Evolutionary conservation across 2,329 filamentous ascomycete genomes (phyloP), one percentile per base, ranked within the genome.

Genomic region (Aspergillus pseudonomiae): DNA sequence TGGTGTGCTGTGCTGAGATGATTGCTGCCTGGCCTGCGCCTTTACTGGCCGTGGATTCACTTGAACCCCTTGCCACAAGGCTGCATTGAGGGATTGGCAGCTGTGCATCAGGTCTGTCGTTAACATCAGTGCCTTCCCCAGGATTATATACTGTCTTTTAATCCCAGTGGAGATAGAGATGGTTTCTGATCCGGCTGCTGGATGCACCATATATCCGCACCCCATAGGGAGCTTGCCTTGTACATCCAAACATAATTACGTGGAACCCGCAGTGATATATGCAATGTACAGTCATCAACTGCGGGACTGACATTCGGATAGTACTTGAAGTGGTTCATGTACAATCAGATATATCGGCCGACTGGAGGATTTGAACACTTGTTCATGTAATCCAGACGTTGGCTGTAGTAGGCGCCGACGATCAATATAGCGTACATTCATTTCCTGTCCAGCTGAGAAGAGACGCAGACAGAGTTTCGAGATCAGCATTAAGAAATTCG

Each of bases 341-440:
- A 55, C 6, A 26, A 36, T 10, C 14, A 30, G 52, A 56, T 26
- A 60, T 60, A 55, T 54, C 30, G 36, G n/a, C 39, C 32, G 46
- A 50, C n/a, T 16, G 24, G 21, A 30, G 28, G 26, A 21, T 30
- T 57, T 57, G 55, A 58, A 58, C 59, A 52, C 60, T 46, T 53
- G 60, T 62, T 58, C 55, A 50, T 62, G 60, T 56, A 62, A 21
- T 26, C 12, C 19, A 28, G 30, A 11, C 36, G 46, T 64, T 64
- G 34, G 55, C 55, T 30, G 60, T 46, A 43, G 55, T 36, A 55
- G 39, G 52, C 32, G 52, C 34, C 10, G 52, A 19, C 32, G 32
- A 55, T 39, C 32, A 19, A 11, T 10, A 55, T 32, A 53, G n/a
- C 14, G 52, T 28, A 36, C 10, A 54, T 12, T 36, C 19, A 16